phyloP scores from a whole-genome alignment of 73 alveolate species.

The Symbiodinium pilosum region DNA sequence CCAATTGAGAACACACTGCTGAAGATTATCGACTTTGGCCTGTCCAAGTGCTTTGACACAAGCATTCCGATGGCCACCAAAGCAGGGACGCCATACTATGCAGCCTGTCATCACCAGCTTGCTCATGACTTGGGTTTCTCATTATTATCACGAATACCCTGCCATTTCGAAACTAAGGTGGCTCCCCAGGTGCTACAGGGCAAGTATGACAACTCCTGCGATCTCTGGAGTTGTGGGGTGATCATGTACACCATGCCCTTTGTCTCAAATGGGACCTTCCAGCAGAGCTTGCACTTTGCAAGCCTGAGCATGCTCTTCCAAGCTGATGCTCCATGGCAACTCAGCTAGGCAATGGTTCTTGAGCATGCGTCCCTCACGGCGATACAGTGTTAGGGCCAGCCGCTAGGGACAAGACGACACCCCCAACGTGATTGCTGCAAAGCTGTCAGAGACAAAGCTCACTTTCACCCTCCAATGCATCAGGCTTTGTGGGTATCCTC shows the following conservation, averaged over 20 bases:
- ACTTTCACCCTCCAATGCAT: background rate
- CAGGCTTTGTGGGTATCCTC: conserved; percentile 87
- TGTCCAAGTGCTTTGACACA: conserved; percentile 55
- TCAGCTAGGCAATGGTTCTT: too few species aligned
- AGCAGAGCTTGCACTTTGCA: too few species aligned
- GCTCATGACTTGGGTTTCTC: background rate
- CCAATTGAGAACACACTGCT: conserved; percentile 73
- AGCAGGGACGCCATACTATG: conserved; percentile 87
- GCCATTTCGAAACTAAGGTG: background rate
- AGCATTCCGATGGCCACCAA: conserved; percentile 60
- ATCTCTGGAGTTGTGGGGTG: conserved; percentile 94
- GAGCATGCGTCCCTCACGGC: too few species aligned
- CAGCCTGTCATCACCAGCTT: background rate
- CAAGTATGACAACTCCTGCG: conserved; percentile 81
- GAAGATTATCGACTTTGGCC: conserved; percentile 94
- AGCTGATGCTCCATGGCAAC: too few species aligned
- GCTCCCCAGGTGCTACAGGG: conserved; percentile 96
- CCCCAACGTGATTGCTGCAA: too few species aligned
- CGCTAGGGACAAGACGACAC: too few species aligned
- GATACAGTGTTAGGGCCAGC: too few species aligned
- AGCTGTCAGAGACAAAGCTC: too few species aligned
- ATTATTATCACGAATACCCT: background rate
- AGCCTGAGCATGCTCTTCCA: too few species aligned
- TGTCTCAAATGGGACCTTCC: too few species aligned
- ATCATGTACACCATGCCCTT: conserved; percentile 86